Evolutionary conservation across 495 filamentous ascomycete genomes (phyloP), one percentile per base, ranked within the genome.

Genomic region (Aspergillus olivimuriae): DNA sequence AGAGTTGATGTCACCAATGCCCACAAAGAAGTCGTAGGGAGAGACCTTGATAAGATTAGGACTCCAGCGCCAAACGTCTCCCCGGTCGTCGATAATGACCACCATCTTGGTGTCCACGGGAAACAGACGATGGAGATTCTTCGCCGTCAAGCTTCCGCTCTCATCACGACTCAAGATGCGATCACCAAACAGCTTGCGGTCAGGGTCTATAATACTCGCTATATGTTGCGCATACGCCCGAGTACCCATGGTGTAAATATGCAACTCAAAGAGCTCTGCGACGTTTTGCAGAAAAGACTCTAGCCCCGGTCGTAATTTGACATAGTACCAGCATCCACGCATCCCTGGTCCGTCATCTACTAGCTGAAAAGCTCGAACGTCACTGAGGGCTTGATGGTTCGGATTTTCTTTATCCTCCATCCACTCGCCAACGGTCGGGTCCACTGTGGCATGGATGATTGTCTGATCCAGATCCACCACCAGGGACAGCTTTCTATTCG

Each of bases 241-340:
- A 34, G 92, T 99, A 42, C 90, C 92, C 92, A 97, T 97, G 17
- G 92, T 98, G 68, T 99, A 99, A 55, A 99, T 90, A 52, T 99
- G 92, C 51, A 97, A 67, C 61, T 99, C 92, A 62, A 89, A 99
- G 47, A 94, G 68, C 55, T 83, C 70, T 3, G 89, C 78, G 44
- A 97, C 75, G 15, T 78, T 79, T 44, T 86, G 68, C 45, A 99
- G 67, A 58, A 99, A 99, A 11, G 83, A 74, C 50, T 85, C 75
- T 39, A 97, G 70, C 9, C 90, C 88, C 1, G 92, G 92, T n/a
- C 92, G 88, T 69, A 95, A 81, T 63, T 99, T 99, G 71, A 97
- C 91, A 61, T 95, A 97, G 67, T 99, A 99, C 83, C 83, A 94
- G 54, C 83, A 87, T 6, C 80, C 80, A 28, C 76, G 80, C 46